phyloP scores from a whole-genome alignment of 805 yeast genomes.

The Cyberlindnera galapagoensis region DNA sequence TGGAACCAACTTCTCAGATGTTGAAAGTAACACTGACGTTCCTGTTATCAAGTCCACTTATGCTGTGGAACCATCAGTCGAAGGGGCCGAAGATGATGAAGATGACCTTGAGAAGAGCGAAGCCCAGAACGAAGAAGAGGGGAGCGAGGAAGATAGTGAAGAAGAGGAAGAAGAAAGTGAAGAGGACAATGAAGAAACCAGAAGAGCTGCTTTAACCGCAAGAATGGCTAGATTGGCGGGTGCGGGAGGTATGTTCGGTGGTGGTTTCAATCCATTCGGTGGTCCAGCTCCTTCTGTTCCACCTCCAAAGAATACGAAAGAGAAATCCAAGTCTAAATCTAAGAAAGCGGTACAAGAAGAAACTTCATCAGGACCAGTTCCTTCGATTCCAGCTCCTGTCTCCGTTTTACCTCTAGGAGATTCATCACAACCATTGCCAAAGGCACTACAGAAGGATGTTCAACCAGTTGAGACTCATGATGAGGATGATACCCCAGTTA shows the following conservation, averaged over 20 bases:
- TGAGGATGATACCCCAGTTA: slow-evolving; percentile 8
- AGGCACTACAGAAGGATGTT: slow-evolving; percentile 11
- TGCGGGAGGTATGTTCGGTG: slow-evolving; percentile 49
- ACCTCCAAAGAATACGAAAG: slow-evolving; percentile 18
- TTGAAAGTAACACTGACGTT: not conserved
- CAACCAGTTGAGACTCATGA: slow-evolving; percentile 5
- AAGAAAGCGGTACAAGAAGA: slow-evolving; percentile 13
- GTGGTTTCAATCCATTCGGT: slow-evolving; percentile 37
- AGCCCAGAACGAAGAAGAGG: slow-evolving; percentile 25
- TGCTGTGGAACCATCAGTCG: slow-evolving; percentile 2
- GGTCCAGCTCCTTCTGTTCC: slow-evolving; percentile 29
- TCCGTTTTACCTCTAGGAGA: slow-evolving; percentile 41
- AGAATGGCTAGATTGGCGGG: slow-evolving; percentile 97
- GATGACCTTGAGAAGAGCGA: slow-evolving; percentile 26
- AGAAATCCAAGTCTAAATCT: slow-evolving; percentile 21
- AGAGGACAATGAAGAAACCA: slow-evolving; percentile 70
- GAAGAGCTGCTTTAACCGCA: slow-evolving; percentile 72
- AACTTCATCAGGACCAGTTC: slow-evolving; percentile 34
- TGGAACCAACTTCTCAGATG: too few relatives aligned
- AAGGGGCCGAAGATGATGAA: slow-evolving; percentile 15
- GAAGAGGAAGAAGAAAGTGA: slow-evolving; percentile 49
- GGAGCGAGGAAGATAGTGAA: slow-evolving; percentile 41
- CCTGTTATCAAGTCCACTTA: not conserved
- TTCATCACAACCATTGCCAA: slow-evolving; percentile 21
- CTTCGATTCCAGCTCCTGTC: slow-evolving; percentile 48